These are phyloP conservation scores for Leccinum rimulosum DNA, from an alignment of 768 basidiomycete genomes.

Conservation along the genomic window DNA sequence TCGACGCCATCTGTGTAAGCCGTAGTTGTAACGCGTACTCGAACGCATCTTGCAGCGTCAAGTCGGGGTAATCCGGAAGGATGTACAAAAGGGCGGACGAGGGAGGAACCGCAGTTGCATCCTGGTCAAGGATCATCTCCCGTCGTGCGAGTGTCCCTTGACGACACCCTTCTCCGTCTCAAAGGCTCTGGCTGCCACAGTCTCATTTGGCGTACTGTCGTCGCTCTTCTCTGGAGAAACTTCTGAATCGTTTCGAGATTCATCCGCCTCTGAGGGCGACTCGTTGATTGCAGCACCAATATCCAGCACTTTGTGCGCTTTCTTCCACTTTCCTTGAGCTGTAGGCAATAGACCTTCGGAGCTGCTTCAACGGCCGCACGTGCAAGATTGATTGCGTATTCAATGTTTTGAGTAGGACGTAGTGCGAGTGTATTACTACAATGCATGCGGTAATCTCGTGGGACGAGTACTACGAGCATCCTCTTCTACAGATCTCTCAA, in stretches of 20 bases:
- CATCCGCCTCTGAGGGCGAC: too few species aligned
- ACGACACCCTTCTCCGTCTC: slow-evolving; percentile 13
- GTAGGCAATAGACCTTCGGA: slow-evolving; percentile 72
- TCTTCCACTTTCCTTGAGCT: slow-evolving; percentile 68
- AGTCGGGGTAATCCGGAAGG: slow-evolving; percentile 45
- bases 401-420: slow-evolving; percentile 59
- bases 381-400: slow-evolving; percentile 64
- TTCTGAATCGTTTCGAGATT: too few species aligned
- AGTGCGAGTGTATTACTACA: slow-evolving; percentile 54
- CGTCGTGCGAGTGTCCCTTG: background rate
- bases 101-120: slow-evolving; percentile 36
- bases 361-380: slow-evolving; percentile 72
- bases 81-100: slow-evolving; percentile 44
- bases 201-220: background rate
- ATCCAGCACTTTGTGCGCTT: too few species aligned
- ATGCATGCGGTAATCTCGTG: slow-evolving; percentile 54
- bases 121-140: slow-evolving; percentile 28
- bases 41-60: slow-evolving; percentile 59
- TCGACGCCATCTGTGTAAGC: slow-evolving; percentile 79
- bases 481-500: slow-evolving; percentile 46
- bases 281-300: too few species aligned
- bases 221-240: too few species aligned
- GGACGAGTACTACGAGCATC: slow-evolving; percentile 58
- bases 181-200: slow-evolving; percentile 3
- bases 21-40: slow-evolving; percentile 81